Evolutionary conservation across 805 yeast species (phyloP), one percentile per base, ranked within the genome.

Genomic region (Cyberlindnera euphorbiae): DNA sequence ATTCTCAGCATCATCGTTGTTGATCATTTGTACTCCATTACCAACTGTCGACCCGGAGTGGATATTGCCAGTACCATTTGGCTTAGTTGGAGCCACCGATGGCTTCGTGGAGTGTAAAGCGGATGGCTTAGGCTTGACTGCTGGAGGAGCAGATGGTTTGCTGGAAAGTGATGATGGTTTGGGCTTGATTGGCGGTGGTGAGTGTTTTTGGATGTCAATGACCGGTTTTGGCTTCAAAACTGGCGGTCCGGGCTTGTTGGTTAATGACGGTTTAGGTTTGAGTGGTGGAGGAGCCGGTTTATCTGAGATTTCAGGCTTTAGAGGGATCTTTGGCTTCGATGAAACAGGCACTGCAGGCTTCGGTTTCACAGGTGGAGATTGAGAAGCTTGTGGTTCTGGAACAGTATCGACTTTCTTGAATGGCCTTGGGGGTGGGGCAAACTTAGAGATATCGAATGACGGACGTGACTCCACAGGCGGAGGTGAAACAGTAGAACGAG

Each of bases 401-500:
- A 30, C 29, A 21, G 36, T 40, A 6, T 32, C 36, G n/a, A 30
- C 26, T 14, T 24, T 41, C 16, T 36, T 33, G 33, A 41, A 46
- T 17, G 55, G 56, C 32, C 43, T 49, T 28, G 55, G 54, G 9
- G 55, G 53, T 28, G 50, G 49, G 6, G 43, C 44, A 33, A 44
- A 43, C 17, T 42, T 36, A 12, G 29, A 30, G 12, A 37, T 11
- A 24, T 36, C 41, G 17, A 32, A 32, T 18, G 37, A 17, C 10
- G 41, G 39, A 6, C 30, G 33, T 17, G 29, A n/a, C n/a, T n/a
- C n/a, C n/a, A n/a, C 9, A 10, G 28, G 17, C 12, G 39, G 31
- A 5, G 28, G 30, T 11, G 21, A 19, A 12, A 28, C 17, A 16
- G 33, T 26, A n/a, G 38, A 3, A n/a, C n/a, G n/a, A n/a, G 38